Percentiles rank a stretch among this genome's conserved stretches.
Conservation (phyloP, 495 filamentous ascomycete genomes). For the Bacidia rubella region DNA sequence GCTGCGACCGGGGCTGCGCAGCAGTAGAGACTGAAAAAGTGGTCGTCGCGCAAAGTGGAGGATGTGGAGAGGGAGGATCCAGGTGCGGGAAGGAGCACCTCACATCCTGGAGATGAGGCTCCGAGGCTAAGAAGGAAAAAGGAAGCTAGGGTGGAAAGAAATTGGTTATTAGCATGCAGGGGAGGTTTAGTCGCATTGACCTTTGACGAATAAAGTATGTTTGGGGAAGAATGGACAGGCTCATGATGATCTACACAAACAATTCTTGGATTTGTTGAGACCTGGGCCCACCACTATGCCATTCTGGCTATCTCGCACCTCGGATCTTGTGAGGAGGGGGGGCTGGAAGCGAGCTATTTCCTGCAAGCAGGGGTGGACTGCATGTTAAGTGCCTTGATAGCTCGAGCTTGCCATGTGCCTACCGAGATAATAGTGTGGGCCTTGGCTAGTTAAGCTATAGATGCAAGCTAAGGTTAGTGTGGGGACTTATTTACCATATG, state of each 20-base stretch:
- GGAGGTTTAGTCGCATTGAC: neutral
- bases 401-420: neutral
- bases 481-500: neutral
- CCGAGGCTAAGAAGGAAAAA: neutral
- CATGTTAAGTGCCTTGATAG: neutral
- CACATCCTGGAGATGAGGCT: neutral
- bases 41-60: neutral
- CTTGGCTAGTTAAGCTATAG: neutral
- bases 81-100: neutral
- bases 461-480: neutral
- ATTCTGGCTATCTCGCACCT: neutral
- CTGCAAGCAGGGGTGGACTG: neutral
- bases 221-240: neutral
- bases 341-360: neutral
- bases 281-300: neutral
- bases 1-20: neutral
- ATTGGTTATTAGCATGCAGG: neutral
- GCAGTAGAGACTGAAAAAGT: conserved; percentile 1
- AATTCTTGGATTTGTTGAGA: neutral
- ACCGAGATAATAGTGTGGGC: neutral
- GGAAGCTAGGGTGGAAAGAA: neutral
- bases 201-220: neutral
- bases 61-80: neutral
- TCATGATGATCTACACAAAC: neutral
- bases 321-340: neutral